Conservation (phyloP, 2,329 filamentous ascomycete genomes). For the Penicillium sp. region DNA sequence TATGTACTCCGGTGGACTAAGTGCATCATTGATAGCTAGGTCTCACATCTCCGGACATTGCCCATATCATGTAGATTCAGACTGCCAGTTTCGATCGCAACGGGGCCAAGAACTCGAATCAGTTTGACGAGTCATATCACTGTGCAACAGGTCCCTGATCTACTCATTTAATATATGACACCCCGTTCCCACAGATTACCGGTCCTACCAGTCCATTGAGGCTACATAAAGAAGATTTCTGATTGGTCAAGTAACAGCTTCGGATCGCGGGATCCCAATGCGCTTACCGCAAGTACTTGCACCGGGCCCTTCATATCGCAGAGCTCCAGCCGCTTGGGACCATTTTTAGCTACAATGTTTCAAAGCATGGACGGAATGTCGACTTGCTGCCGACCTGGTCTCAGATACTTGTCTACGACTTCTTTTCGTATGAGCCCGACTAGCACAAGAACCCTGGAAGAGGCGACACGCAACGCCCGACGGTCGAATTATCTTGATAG, state of each 20-base stretch:
- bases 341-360: constrained; percentile 14
- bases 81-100: background rate
- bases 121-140: background rate
- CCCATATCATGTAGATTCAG: background rate
- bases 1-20: background rate
- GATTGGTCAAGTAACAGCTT: constrained; percentile 1
- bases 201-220: background rate
- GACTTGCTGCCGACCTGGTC: background rate
- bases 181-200: background rate
- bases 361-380: constrained; percentile 8
- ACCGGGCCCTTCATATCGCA: background rate
- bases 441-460: background rate
- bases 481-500: background rate
- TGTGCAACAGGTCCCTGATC: background rate
- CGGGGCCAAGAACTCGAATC: background rate
- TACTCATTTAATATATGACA: constrained; percentile 1
- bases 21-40: background rate
- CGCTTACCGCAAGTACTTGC: background rate
- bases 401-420: background rate
- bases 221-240: background rate
- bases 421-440: background rate
- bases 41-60: background rate
- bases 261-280: constrained; percentile 4
- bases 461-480: background rate
- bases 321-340: background rate